Conservation (phyloP, 1,284 basidiomycete species). For the Bondarzewia mesenterica region DNA sequence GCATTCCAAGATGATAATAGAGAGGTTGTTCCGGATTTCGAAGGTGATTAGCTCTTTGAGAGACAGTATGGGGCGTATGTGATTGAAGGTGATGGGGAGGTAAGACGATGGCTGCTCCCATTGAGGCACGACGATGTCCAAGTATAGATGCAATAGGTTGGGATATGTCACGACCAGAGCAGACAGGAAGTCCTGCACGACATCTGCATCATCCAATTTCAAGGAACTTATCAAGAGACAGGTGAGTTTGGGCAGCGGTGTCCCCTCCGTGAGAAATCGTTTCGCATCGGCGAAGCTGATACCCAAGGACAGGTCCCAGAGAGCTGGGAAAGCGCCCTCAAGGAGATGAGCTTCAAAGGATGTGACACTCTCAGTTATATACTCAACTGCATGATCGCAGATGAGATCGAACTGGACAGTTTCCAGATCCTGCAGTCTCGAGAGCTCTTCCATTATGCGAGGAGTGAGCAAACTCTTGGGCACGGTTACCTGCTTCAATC, state of each 20-base stretch:
- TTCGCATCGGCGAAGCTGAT: conserved; percentile 34
- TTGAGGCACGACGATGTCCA: conserved; percentile 20
- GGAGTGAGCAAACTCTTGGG: conserved; percentile 45
- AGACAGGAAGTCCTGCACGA: conserved; percentile 34
- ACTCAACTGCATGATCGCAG: conserved; percentile 27
- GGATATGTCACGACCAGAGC: conserved; percentile 39
- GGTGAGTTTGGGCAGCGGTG: conserved; percentile 39
- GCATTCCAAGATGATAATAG: conserved; percentile 35
- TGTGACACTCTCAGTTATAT: conserved; percentile 22
- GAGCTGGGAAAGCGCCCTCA: conserved; percentile 43
- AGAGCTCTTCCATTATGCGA: conserved; percentile 35
- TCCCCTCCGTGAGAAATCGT: conserved; percentile 34
- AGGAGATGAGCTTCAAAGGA: conserved; percentile 31
- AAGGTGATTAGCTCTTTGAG: conserved; percentile 38
- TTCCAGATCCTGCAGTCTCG: conserved; percentile 34
- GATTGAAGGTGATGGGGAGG: conserved; percentile 32
- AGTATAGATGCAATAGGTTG: conserved; percentile 32
- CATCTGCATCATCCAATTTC: conserved; percentile 29
- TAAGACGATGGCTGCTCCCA: conserved; percentile 6
- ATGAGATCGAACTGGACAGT: conserved; percentile 38
- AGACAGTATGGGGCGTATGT: conserved; percentile 40
- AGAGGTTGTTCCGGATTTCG: conserved; percentile 43
- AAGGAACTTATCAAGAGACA: conserved; percentile 43
- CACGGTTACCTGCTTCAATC: conserved; percentile 39
- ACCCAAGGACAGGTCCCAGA: conserved; percentile 45